phyloP scores from a whole-genome alignment of 1,284 basidiomycete species.

The Tilletia indica region DNA sequence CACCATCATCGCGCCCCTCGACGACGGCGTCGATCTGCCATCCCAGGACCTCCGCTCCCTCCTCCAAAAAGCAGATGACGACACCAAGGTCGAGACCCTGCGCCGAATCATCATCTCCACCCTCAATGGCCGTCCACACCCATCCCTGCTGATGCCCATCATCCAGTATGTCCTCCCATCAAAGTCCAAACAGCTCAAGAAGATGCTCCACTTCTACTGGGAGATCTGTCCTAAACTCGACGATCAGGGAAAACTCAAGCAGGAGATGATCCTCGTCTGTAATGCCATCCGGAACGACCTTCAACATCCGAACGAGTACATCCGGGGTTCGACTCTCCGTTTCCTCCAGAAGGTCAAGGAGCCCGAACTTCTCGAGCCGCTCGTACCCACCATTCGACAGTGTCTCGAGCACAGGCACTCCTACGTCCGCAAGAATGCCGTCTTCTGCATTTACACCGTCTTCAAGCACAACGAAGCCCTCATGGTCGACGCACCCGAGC shows the following conservation, averaged over 20 bases:
- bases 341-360: conserved; percentile 97
- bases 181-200: conserved; percentile 95
- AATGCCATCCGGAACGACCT: conserved; percentile 98
- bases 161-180: conserved; percentile 97
- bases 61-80: conserved; percentile 94
- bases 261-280: conserved; percentile 99
- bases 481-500: conserved; percentile 93
- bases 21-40: conserved; percentile 35
- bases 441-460: conserved; percentile 92
- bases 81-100: conserved; percentile 94
- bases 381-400: conserved; percentile 86
- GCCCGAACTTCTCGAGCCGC: conserved; percentile 88
- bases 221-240: conserved; percentile 99
- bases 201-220: conserved; percentile 96
- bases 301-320: conserved; percentile 99
- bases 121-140: conserved; percentile 90
- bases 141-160: conserved; percentile 90
- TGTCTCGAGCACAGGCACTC: conserved; percentile 98
- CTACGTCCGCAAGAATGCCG: conserved; percentile 97
- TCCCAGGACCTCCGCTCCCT: conserved; percentile 73
- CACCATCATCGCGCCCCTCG: conserved; percentile 38
- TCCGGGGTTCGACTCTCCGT: conserved; percentile 91
- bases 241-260: conserved; percentile 94
- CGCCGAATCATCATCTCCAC: conserved; percentile 92
- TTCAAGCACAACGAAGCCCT: conserved; percentile 84